These are phyloP conservation scores for Odontarrhena argentea DNA, from an alignment of 345 rosid genomes.

Conservation along the genomic window DNA sequence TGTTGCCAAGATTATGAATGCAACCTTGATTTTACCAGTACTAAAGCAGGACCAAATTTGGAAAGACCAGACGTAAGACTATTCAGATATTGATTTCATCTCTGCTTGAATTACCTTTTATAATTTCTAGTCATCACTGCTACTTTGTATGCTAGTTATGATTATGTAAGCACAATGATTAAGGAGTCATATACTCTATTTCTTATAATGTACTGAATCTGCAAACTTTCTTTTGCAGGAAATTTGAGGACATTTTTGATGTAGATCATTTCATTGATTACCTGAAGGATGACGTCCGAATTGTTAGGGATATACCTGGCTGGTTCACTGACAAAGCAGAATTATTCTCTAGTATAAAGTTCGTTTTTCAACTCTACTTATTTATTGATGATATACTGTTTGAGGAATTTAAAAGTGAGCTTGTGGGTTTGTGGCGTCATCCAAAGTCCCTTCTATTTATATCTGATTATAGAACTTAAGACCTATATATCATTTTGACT, in stretches of 20 bases:
- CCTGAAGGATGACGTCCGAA: constrained; percentile 83
- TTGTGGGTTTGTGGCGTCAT: constrained; percentile 27
- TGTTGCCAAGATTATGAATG: constrained; percentile 98
- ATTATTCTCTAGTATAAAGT: constrained; percentile 92
- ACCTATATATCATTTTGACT: constrained; percentile 17
- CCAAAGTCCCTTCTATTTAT: neutral
- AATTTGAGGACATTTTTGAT: constrained; percentile 94
- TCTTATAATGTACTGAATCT: neutral
- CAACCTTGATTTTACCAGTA: constrained; percentile 95
- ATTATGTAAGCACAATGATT: neutral
- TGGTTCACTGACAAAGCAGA: constrained; percentile 98
- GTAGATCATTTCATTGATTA: constrained; percentile 97
- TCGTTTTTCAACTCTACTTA: constrained; percentile 26
- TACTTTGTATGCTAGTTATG: constrained; percentile 6
- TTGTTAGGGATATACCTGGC: constrained; percentile 93
- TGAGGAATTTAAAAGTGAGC: constrained; percentile 17
- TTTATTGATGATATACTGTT: constrained; percentile 1
- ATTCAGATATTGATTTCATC: neutral
- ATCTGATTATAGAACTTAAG: neutral
- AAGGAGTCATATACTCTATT: neutral
- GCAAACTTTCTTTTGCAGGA: constrained; percentile 52
- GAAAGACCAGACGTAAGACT: constrained; percentile 95
- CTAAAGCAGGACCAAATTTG: constrained; percentile 99
- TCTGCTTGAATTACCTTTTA: neutral
- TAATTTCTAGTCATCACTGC: neutral